A percentile compares a stretch with the other conserved stretches of the same genome.
phyloP scores from a whole-genome alignment of 148 eudicot genomes.

The Fagopyrum esculentum region DNA sequence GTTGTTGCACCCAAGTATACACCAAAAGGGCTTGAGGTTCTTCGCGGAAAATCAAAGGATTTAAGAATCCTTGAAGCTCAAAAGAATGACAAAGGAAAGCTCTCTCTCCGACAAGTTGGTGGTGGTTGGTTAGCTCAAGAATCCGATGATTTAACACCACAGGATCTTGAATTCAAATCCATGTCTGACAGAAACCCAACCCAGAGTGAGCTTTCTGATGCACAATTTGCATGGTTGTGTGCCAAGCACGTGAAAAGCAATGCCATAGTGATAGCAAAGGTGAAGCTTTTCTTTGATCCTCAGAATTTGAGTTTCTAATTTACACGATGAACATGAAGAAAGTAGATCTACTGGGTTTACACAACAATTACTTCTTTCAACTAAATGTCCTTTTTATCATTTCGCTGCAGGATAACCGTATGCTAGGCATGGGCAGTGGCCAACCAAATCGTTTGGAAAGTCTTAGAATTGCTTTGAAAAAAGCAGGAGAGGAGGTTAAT shows the following conservation, averaged over 20 bases:
- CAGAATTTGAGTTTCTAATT: not conserved
- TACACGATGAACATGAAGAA: no score
- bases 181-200: conserved; percentile 59
- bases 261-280: conserved; percentile 97
- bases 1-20: conserved; percentile 89
- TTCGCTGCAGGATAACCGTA: conserved; percentile 57
- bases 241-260: conserved; percentile 99
- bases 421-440: conserved; percentile 99
- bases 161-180: conserved; percentile 58
- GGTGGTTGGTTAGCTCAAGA: conserved; percentile 99
- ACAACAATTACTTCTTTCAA: not conserved
- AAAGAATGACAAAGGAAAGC: conserved; percentile 73
- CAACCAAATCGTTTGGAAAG: conserved; percentile 95
- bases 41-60: conserved; percentile 92
- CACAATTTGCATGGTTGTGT: conserved; percentile 94
- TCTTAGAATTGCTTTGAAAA: conserved; percentile 81
- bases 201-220: conserved; percentile 68
- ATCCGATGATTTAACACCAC: conserved; percentile 79
- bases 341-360: no score
- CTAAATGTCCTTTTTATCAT: not conserved
- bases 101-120: conserved; percentile 89
- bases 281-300: conserved; percentile 15
- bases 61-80: conserved; percentile 91
- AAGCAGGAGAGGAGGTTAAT: conserved; percentile 85
- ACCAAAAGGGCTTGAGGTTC: conserved; percentile 82